Conservation (phyloP, 345 rosid species). For the Erodium maritimum region DNA sequence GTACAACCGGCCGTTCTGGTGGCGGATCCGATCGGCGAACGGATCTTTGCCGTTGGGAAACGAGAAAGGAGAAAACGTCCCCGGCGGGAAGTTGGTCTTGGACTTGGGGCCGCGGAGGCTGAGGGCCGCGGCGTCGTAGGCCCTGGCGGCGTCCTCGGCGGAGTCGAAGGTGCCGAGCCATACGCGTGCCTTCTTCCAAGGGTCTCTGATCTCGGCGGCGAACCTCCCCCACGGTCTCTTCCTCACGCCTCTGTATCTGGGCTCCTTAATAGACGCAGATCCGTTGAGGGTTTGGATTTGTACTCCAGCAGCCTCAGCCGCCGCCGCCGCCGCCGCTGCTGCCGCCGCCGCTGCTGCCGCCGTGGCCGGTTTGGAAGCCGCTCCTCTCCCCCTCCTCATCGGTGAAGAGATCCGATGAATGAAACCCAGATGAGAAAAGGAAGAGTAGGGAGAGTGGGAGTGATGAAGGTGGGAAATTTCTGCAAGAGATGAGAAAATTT, state of each 20-base stretch:
- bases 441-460: background rate
- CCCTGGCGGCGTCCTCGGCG: conserved; percentile 87
- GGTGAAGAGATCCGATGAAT: conserved; percentile 7
- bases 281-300: conserved; percentile 17
- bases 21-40: conserved; percentile 5
- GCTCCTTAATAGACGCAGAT: conserved; percentile 30
- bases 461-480: background rate
- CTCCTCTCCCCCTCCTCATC: conserved; percentile 63
- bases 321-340: conserved; percentile 13
- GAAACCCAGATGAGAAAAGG: no score
- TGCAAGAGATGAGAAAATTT: background rate
- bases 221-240: conserved; percentile 86
- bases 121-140: conserved; percentile 81
- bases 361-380: conserved; percentile 11
- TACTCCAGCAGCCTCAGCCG: conserved; percentile 4
- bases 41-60: conserved; percentile 5
- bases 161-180: conserved; percentile 94
- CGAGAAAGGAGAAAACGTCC: conserved; percentile 11
- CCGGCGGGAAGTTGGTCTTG: conserved; percentile 64
- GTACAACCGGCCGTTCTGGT: conserved; percentile 22
- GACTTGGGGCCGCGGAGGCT: conserved; percentile 81
- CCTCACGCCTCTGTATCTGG: conserved; percentile 81
- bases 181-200: conserved; percentile 66
- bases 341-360: conserved; percentile 19
- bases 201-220: conserved; percentile 96